Evolutionary conservation across 208 protist genomes (phyloP), one percentile per base, ranked within the genome.

Genomic region (Wallacemonas rigidus): DNA sequence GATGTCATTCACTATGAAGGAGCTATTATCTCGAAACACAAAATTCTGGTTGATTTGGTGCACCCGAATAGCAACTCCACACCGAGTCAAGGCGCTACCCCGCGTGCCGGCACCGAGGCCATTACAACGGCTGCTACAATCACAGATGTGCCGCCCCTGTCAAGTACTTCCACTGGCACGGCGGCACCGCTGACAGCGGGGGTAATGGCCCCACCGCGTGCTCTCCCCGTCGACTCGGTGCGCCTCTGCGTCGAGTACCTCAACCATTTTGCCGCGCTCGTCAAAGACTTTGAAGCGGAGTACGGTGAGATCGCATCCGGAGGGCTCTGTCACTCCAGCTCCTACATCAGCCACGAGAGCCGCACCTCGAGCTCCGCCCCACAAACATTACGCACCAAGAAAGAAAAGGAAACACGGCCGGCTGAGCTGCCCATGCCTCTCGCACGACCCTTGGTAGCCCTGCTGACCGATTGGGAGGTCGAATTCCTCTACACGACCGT

Each of bases 401-500:
- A 55, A n/a, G 58, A 67, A 8, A 47, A 61, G 11, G 69, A 69
- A 14, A 67, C 69, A 6, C 60, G 56, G 1, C 89, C 89, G 1
- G 74, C 86, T 0, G 35, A 45, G 36, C 70, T 89, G 15, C 77
- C 85, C 15, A 72, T 64, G 45, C 90, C 90, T 12, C 87, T 95
- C 8, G 61, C 71, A 5, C 55, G 65, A 7, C 90, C 90, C 5
- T 80, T 95, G 45, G 72, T 83, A 14, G 53, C 79, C 1, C 58
- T 84, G 35, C 76, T 95, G 48, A 82, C 72, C 4, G 56, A 60
- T 44, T 95, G 90, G 88, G 86, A 93, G 71, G 57, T 51, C 1
- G 51, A 73, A 5, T 95, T 91, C 60, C 71, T 95, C 55, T 95
- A 91, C 75, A 11, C 36, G n/a, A 76, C 79, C 43, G 60, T 95